Evolutionary conservation across 1,284 basidiomycete species (phyloP).

Genomic region (Entoloma clypeatum): DNA sequence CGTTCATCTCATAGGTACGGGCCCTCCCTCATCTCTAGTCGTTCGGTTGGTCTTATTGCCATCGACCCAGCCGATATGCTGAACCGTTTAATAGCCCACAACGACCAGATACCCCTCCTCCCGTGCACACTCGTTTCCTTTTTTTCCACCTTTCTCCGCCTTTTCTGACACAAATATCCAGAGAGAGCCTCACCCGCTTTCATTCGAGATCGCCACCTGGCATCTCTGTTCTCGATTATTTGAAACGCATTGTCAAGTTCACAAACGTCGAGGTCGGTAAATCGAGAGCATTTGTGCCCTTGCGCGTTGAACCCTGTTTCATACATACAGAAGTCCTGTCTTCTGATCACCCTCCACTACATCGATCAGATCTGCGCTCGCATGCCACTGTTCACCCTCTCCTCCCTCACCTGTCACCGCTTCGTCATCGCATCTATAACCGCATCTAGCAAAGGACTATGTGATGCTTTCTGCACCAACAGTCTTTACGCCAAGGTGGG

Average conservation of each 20-base stretch:
- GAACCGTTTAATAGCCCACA: slow-evolving; percentile 86
- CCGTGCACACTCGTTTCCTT: slow-evolving; percentile 54
- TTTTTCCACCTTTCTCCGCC: slow-evolving; percentile 10
- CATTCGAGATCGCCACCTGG: slow-evolving; percentile 86
- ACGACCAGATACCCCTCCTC: slow-evolving; percentile 85
- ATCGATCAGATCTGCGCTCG: slow-evolving; percentile 92
- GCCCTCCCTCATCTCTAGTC: slow-evolving; percentile 19
- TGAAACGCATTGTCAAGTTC: slow-evolving; percentile 86
- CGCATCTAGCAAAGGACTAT: slow-evolving; percentile 86
- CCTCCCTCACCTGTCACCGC: slow-evolving; percentile 92
- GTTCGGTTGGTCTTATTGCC: slow-evolving; percentile 11
- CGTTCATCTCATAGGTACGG: slow-evolving; percentile 81
- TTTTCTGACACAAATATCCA: slow-evolving; percentile 30
- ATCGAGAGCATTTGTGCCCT: slow-evolving; percentile 5
- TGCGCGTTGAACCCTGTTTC: slow-evolving; percentile 10
- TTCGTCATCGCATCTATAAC: slow-evolving; percentile 90
- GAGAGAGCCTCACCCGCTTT: slow-evolving; percentile 86
- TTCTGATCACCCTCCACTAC: slow-evolving; percentile 87
- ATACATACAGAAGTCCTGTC: slow-evolving; percentile 71
- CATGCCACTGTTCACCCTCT: slow-evolving; percentile 83
- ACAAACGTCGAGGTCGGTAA: slow-evolving; percentile 84
- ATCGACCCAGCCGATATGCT: slow-evolving; percentile 81
- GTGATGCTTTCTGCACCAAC: slow-evolving; percentile 92
- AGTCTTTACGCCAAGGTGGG: slow-evolving; percentile 91
- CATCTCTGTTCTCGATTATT: slow-evolving; percentile 86